A percentile compares a stretch with the other conserved stretches of the same genome.
Conservation (phyloP, 495 filamentous ascomycete genomes). For the Xylaria telfairii region DNA sequence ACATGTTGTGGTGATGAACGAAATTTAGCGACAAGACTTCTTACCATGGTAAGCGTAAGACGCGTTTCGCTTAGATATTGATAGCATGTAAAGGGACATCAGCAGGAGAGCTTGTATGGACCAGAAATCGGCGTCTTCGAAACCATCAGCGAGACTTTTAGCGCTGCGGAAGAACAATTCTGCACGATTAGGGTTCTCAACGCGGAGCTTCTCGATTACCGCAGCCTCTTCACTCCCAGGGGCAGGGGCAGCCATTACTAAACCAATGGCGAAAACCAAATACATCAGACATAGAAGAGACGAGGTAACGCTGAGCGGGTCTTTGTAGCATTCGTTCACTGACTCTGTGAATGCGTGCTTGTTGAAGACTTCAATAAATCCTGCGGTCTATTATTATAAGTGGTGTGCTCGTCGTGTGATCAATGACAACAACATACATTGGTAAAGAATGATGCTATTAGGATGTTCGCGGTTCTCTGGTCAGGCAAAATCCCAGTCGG, state of each 20-base stretch:
- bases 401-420: slow-evolving; percentile 7
- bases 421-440: slow-evolving; percentile 52
- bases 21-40: slow-evolving; percentile 17
- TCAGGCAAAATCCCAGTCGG: slow-evolving; percentile 61
- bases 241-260: slow-evolving; percentile 61
- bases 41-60: slow-evolving; percentile 65
- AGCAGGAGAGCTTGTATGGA: slow-evolving; percentile 65
- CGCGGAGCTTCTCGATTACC: slow-evolving; percentile 58
- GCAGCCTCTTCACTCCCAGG: slow-evolving; percentile 53
- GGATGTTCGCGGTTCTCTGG: slow-evolving; percentile 57
- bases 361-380: slow-evolving; percentile 62
- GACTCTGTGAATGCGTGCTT: slow-evolving; percentile 52
- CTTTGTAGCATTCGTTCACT: slow-evolving; percentile 58
- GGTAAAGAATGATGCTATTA: slow-evolving; percentile 65
- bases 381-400: slow-evolving; percentile 55
- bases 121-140: slow-evolving; percentile 69
- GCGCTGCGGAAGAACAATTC: slow-evolving; percentile 67
- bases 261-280: slow-evolving; percentile 64
- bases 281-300: slow-evolving; percentile 61
- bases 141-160: slow-evolving; percentile 61
- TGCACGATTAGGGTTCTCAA: slow-evolving; percentile 53
- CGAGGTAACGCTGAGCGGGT: slow-evolving; percentile 56
- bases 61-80: slow-evolving; percentile 62
- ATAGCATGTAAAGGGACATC: slow-evolving; percentile 66
- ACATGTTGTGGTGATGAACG: not conserved